Conservation (phyloP, 495 filamentous ascomycete genomes). For the Penicillium arizonense region DNA sequence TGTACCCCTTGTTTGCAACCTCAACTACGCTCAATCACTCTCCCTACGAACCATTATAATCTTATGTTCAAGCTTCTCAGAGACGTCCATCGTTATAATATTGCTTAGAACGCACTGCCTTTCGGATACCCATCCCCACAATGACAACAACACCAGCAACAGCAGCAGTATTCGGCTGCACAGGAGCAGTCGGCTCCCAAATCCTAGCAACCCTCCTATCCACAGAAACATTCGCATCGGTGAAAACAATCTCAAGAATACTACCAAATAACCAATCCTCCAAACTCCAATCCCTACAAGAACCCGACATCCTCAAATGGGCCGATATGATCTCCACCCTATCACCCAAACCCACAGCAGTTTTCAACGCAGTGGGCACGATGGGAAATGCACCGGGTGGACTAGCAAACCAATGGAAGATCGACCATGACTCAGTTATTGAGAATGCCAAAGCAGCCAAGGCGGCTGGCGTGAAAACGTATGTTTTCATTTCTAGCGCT, state of each 20-base stretch:
- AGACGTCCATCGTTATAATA: too few species aligned
- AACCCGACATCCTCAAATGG: slow-evolving; percentile 36
- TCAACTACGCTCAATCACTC: too few species aligned
- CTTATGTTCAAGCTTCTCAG: too few species aligned
- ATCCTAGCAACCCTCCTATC: slow-evolving; percentile 56
- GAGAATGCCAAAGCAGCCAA: slow-evolving; percentile 49
- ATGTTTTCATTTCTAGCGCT: slow-evolving; percentile 47
- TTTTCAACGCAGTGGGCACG: slow-evolving; percentile 50
- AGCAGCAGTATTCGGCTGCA: slow-evolving; percentile 54
- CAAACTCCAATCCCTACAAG: slow-evolving; percentile 43
- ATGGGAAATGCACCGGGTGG: slow-evolving; percentile 44
- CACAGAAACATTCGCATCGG: slow-evolving; percentile 35
- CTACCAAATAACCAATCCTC: slow-evolving; percentile 41
- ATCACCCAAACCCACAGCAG: slow-evolving; percentile 34
- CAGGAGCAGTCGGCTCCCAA: slow-evolving; percentile 55
- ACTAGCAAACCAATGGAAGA: slow-evolving; percentile 46
- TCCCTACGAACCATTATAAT: too few species aligned
- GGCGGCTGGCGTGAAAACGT: slow-evolving; percentile 46
- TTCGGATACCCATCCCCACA: neutral
- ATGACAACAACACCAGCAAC: slow-evolving; percentile 44
- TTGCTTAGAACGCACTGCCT: too few species aligned
- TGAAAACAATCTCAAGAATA: slow-evolving; percentile 60
- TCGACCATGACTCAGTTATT: slow-evolving; percentile 49
- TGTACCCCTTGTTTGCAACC: too few species aligned
- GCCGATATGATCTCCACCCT: slow-evolving; percentile 27